phyloP scores from a whole-genome alignment of 2,329 filamentous ascomycete genomes.

The Diaporthe ampelina region DNA sequence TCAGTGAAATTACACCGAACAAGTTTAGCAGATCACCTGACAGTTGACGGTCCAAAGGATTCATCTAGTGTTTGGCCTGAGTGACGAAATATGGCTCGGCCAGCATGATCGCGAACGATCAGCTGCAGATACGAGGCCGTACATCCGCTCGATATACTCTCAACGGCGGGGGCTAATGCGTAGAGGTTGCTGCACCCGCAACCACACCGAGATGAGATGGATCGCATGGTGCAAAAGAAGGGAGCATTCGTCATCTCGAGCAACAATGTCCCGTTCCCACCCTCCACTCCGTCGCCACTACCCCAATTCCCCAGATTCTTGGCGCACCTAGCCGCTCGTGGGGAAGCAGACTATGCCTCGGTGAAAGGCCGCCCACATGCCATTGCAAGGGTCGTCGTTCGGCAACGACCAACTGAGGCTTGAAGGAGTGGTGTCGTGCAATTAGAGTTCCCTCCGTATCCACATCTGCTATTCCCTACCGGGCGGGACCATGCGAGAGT shows the following conservation, averaged over 20 bases:
- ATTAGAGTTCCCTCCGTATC: slow-evolving; percentile 30
- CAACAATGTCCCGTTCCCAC: slow-evolving; percentile 18
- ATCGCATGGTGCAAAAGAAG: slow-evolving; percentile 20
- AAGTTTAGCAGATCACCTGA: background rate
- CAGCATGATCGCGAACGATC: background rate
- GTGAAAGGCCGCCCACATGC: slow-evolving; percentile 27
- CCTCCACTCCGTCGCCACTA: slow-evolving; percentile 15
- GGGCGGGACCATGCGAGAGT: slow-evolving; percentile 27
- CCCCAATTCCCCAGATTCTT: slow-evolving; percentile 33
- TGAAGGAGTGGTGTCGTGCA: slow-evolving; percentile 27
- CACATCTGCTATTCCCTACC: background rate
- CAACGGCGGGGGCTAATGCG: slow-evolving; percentile 30
- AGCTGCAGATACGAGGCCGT: slow-evolving; percentile 20
- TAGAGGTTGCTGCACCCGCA: slow-evolving; percentile 11
- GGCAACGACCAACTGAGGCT: slow-evolving; percentile 28
- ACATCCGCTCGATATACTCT: background rate
- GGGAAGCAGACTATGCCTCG: slow-evolving; percentile 30
- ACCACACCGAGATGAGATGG: slow-evolving; percentile 23
- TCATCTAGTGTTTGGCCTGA: slow-evolving; percentile 2
- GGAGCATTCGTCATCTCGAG: slow-evolving; percentile 16
- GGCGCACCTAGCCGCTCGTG: slow-evolving; percentile 15
- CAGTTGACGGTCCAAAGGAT: background rate
- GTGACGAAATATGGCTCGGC: slow-evolving; percentile 18
- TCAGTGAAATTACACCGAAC: background rate
- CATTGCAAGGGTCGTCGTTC: slow-evolving; percentile 14